Evolutionary conservation across 2,329 filamentous ascomycete species (phyloP).

Genomic region (Fusarium austroafricanum): DNA sequence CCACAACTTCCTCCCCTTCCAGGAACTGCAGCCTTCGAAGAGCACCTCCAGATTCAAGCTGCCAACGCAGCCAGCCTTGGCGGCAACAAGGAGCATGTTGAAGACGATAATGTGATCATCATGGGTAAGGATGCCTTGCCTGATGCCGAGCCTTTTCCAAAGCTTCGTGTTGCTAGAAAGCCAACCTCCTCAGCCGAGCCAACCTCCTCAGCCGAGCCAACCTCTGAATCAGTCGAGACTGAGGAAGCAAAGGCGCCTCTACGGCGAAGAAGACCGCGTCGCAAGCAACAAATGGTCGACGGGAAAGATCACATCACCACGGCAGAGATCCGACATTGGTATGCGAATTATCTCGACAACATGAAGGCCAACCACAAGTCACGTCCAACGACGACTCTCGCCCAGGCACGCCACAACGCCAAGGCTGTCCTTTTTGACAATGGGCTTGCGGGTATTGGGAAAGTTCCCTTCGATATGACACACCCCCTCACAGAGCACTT

Average conservation of each 20-base stretch:
- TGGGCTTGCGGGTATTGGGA: slow-evolving; percentile 50
- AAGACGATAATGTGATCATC: slow-evolving; percentile 52
- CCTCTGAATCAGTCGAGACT: slow-evolving; percentile 41
- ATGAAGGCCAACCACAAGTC: slow-evolving; percentile 60
- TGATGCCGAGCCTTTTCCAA: slow-evolving; percentile 53
- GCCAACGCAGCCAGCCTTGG: slow-evolving; percentile 20
- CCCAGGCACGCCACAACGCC: slow-evolving; percentile 56
- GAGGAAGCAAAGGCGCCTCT: slow-evolving; percentile 35
- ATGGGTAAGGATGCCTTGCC: slow-evolving; percentile 54
- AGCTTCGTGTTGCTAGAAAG: slow-evolving; percentile 32
- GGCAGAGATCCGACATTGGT: slow-evolving; percentile 56
- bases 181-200: slow-evolving; percentile 24
- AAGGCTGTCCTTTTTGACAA: slow-evolving; percentile 47
- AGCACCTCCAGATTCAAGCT: slow-evolving; percentile 14
- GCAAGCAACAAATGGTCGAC: slow-evolving; percentile 48
- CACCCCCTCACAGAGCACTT: slow-evolving; percentile 59
- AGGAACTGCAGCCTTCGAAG: slow-evolving; percentile 23
- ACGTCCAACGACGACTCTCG: slow-evolving; percentile 41
- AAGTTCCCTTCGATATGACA: slow-evolving; percentile 36
- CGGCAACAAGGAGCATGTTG: slow-evolving; percentile 16
- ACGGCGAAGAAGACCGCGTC: slow-evolving; percentile 44
- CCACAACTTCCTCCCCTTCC: slow-evolving; percentile 58
- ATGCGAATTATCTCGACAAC: slow-evolving; percentile 60
- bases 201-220: too few species aligned
- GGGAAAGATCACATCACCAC: slow-evolving; percentile 51